Base-by-base conservation (phyloP, 805 yeast genomes). In the Nakazawaea ambrosiae region DNA sequence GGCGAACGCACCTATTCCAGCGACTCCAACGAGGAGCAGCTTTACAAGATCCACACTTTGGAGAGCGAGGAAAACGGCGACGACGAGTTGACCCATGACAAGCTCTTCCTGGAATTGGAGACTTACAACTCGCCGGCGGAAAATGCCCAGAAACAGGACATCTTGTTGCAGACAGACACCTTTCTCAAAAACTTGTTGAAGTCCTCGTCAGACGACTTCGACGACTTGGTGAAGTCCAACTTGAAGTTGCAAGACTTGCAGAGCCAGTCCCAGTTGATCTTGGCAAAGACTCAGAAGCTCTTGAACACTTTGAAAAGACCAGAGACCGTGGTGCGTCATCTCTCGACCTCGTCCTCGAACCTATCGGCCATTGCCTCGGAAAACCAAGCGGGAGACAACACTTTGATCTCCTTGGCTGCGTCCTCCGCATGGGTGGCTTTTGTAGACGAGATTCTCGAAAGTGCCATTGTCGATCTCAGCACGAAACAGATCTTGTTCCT, bases 151-250 rank as follows among this genome's bases (percentile, higher is more conserved):
- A 76, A 68, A 47, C 75, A 70, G 44, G 72, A 73, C 40, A 60
- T 70, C 2, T 80, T 75, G 36, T 68, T 77, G 45, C 82, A 78
- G 25, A 68, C 81, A 4, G 81, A 73, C 42, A 75, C 78, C 18
- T 75, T 78, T 51, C 62, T 77, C 34, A 69, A 69, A 48, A 64
- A 70, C 49, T 42, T 65, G 9, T 40, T 66, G 22, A 48, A 46
- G 23, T 38, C 38, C 5, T 27, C 39, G 7, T 31, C 39, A 9
- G 41, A 36, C 24, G 43, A 33, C 18, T 27, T 42, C 20, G 40
- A 36, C 40, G 63, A 68, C 22, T 66, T 67, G 48, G 65, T 68
- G 20, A 58, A 61, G 1, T 57, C 70, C 24, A 62, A 63, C 44
- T 58, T 67, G 27, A 61, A 70, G 2, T 51, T 68, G 29, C 57